Evolutionary conservation across 495 filamentous ascomycete species (phyloP), one percentile per base, ranked within the genome.

Genomic region (Rusavskia elegans): DNA sequence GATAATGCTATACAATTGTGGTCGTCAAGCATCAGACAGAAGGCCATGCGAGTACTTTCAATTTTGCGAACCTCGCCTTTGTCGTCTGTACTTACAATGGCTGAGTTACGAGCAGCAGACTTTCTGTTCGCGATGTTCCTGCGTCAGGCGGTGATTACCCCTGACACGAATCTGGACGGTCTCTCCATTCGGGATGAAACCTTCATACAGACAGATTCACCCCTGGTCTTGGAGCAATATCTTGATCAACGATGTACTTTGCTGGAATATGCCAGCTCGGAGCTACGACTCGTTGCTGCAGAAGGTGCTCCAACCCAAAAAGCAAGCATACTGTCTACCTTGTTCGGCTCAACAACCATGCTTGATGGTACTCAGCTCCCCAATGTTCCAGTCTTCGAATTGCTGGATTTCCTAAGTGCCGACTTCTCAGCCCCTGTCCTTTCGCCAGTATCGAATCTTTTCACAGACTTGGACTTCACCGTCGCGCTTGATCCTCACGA

Each of bases 391-490:
- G 75, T 97, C 14, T 93, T 96, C 64, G 93, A 96, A 56, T 76
- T 96, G 20, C 88, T 95, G 52, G 93, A 97, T 66, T 95, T 97
- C 52, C 72, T 88, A 30, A 82, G 89, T 51, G 64, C 86, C 8
- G 80, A 89, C 40, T 71, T 80, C 40, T 58, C 69, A 2, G 73
- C 72, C 55, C 56, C 70, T 37, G 60, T 74, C 35, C 51, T 65
- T 10, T 50, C 59, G 2, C 81, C 85, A 8, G 52, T 69, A 13
- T 65, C 80, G 19, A 62, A 63, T 10, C 69, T 76, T 37, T 81
- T 89, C 50, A 62, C 69, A 16, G 76, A 79, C 39, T 58, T 90
- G 36, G 76, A 83, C 53, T 60, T 90, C 41, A 66, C 73, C 4
- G 61, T 79, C 8, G 89, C 79, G 53, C 64, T 71, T 1, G 73